Evolutionary conservation across 2,329 filamentous ascomycete species (phyloP), one percentile per base, ranked within the genome.

Genomic region (Chaetoscypha palmicola): DNA sequence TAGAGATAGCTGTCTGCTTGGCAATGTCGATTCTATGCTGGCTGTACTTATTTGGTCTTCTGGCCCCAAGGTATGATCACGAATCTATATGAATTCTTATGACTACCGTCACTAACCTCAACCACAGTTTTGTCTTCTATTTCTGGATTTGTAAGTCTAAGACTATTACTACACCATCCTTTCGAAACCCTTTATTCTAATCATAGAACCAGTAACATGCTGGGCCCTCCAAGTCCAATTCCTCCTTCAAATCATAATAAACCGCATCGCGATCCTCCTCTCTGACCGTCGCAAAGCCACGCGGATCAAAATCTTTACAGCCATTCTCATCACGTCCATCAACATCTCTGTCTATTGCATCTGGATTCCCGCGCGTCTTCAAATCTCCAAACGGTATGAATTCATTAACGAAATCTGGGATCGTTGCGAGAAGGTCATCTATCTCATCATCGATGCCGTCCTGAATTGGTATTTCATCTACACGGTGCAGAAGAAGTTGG

Each of bases 211-310:
- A 57, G 54, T 55, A n/a, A 53, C 49, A n/a, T 42, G 40, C 5
- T 58, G 52, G 54, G 61, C 41, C 51, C 64, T 44, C 47, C 69
- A 47, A 71, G 70, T 74, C 11, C 73, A 76, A 47, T 59, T 74
- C 1, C 52, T 76, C 1, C 66, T 75, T 60, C 72, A 76, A 50
- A 76, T 77, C 36, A 74, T 76, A 50, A 69, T 75, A 56, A 76
- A 76, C 51, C 67, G 73, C 41, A 69, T 75, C 17, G 64, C 67
- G 0, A 65, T 77, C 30, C 68, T 76, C 26, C 64, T 68, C 10
- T 65, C 70, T 11, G 60, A 67, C 33, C 61, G 59, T 19, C 57
- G 52, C 0, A 66, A 64, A 2, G 64, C 69, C 5, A 20, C 39
- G 0, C 58, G 52, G 11, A 30, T 77, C 21, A 75, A 76, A 60